Percentiles rank a stretch among this genome's conserved stretches.
phyloP scores from a whole-genome alignment of 75 land plant genomes.

The Gnetum montanum region DNA sequence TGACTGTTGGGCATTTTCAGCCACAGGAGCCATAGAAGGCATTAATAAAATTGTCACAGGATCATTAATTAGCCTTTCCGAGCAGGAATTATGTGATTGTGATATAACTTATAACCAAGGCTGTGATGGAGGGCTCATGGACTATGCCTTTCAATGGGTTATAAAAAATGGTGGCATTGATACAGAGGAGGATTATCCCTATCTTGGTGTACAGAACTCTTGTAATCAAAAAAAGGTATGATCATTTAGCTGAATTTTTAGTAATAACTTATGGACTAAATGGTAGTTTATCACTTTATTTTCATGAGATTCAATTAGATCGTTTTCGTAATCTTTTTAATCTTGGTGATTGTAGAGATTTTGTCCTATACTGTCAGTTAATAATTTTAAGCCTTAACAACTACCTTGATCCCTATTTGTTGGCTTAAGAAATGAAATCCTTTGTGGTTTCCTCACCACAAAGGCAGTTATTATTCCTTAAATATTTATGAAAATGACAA shows the following conservation, averaged over 20 bases:
- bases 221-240: conserved; percentile 44
- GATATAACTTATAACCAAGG: conserved; percentile 49
- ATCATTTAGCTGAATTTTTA: not conserved
- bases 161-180: conserved; percentile 73
- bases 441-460: too few relatives aligned
- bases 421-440: not conserved
- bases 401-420: not conserved
- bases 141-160: conserved; percentile 69
- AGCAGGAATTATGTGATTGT: conserved; percentile 79
- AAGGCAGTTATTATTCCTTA: not conserved
- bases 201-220: conserved; percentile 21
- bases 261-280: not conserved
- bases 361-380: not conserved
- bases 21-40: conserved; percentile 87
- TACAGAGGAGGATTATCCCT: conserved; percentile 80
- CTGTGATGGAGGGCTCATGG: conserved; percentile 84
- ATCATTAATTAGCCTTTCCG: conserved; percentile 67
- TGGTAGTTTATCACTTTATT: not conserved
- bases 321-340: not conserved
- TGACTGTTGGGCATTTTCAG: conserved; percentile 90
- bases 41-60: conserved; percentile 62
- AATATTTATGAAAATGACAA: not conserved
- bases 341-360: too few relatives aligned
- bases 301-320: not conserved
- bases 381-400: not conserved